These are phyloP conservation scores for Knufia petricola DNA, from an alignment of 2,329 filamentous ascomycete genomes.

Conservation along the genomic window DNA sequence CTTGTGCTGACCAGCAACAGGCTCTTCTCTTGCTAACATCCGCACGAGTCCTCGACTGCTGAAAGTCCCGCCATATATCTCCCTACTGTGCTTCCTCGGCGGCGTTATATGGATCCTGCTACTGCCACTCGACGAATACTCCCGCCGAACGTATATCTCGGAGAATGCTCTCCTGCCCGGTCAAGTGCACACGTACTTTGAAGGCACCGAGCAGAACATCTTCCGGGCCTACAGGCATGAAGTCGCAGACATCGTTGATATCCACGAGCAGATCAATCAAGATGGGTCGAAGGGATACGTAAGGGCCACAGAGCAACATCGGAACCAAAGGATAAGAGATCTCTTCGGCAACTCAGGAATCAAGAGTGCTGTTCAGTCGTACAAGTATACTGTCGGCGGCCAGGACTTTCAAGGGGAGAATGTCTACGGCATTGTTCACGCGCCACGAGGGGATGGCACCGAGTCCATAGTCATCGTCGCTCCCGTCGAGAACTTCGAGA, in stretches of 20 bases:
- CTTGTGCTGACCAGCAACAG: constrained; percentile 4
- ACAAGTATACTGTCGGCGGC: constrained; percentile 72
- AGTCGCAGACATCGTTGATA: constrained; percentile 44
- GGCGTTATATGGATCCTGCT: constrained; percentile 85
- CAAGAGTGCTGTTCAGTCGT: constrained; percentile 81
- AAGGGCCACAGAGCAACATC: constrained; percentile 13
- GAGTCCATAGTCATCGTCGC: constrained; percentile 91
- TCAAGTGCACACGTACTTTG: constrained; percentile 96
- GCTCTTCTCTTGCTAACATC: constrained; percentile 31
- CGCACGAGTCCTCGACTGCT: constrained; percentile 73
- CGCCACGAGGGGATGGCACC: constrained; percentile 87
- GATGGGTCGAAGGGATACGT: constrained; percentile 31
- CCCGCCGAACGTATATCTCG: constrained; percentile 86
- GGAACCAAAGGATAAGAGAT: constrained; percentile 55
- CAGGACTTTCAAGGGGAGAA: constrained; percentile 71
- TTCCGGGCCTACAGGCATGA: constrained; percentile 85
- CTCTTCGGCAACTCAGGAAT: constrained; percentile 71
- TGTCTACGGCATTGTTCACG: constrained; percentile 85
- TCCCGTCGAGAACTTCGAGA: constrained; percentile 74
- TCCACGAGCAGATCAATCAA: background rate
- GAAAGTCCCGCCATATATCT: constrained; percentile 78
- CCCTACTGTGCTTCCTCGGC: constrained; percentile 70
- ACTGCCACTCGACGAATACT: constrained; percentile 83
- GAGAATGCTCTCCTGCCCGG: constrained; percentile 93
- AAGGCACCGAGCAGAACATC: constrained; percentile 89